A percentile compares a stretch with the other conserved stretches of the same genome.
Conservation (phyloP, 176 grass and related monocot species). For the Alloteropsis semialata region DNA sequence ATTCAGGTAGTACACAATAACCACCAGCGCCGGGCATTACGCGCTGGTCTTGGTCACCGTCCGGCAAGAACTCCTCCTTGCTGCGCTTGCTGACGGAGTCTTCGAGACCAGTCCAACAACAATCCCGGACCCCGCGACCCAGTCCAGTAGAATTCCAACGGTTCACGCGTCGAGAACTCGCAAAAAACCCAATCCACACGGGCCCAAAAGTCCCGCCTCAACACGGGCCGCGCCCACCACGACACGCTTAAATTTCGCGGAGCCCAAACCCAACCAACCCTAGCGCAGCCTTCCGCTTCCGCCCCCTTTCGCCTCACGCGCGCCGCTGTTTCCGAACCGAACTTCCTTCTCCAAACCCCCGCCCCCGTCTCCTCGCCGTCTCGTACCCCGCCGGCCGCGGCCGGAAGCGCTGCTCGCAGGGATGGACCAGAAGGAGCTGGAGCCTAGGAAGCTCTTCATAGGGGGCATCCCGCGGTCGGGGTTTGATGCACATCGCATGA, state of each 20-base stretch:
- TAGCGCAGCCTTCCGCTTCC: not conserved
- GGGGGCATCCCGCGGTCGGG: conserved; percentile 40
- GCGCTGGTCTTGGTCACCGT: too few species aligned
- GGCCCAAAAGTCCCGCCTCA: not conserved
- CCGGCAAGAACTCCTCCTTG: too few species aligned
- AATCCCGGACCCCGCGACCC: not conserved
- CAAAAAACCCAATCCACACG: not conserved
- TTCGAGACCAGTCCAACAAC: too few species aligned
- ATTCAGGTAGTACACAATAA: too few species aligned
- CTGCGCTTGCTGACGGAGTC: too few species aligned
- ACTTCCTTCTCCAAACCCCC: not conserved
- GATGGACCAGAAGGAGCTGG: not conserved
- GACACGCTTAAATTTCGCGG: not conserved
- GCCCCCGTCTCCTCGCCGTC: not conserved
- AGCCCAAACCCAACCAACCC: conserved; percentile 7
- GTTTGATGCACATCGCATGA: too few species aligned
- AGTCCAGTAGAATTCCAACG: not conserved
- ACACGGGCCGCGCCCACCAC: not conserved
- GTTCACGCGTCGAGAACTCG: not conserved
- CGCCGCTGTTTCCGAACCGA: not conserved
- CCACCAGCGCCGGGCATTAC: too few species aligned
- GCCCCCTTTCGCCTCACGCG: not conserved
- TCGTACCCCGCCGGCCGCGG: not conserved
- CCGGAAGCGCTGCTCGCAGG: not conserved
- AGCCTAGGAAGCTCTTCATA: conserved; percentile 58